Evolutionary conservation across 352 stramenopile genomes (phyloP).

Genomic region (Globisporangium takayamanum): DNA sequence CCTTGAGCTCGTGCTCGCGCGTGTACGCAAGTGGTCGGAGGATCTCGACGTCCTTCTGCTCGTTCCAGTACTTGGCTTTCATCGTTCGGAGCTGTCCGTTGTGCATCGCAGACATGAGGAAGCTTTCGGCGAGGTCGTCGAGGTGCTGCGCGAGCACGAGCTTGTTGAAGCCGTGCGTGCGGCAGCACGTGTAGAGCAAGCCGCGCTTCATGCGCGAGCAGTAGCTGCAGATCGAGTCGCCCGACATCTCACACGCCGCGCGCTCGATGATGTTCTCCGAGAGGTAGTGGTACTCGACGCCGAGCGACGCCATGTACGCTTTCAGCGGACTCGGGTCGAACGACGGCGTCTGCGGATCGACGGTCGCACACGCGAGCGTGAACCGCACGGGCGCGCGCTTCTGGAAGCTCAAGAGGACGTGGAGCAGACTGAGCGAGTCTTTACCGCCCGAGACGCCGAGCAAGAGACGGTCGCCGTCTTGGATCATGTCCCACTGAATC

Average conservation of each 20-base stretch:
- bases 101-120: constrained; percentile 98
- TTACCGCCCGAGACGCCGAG: constrained; percentile 96
- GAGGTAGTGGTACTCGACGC: constrained; percentile 94
- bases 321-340: constrained; percentile 97
- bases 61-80: constrained; percentile 98
- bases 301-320: constrained; percentile 92
- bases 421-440: constrained; percentile 95
- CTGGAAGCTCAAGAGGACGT: constrained; percentile 93
- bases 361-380: constrained; percentile 92
- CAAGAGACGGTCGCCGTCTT: constrained; percentile 92
- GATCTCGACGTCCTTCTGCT: constrained; percentile 91
- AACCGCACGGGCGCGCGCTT: constrained; percentile 92
- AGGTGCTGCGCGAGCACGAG: constrained; percentile 95
- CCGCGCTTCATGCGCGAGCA: constrained; percentile 97
- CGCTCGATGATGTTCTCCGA: constrained; percentile 90
- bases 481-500: constrained; percentile 94
- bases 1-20: constrained; percentile 91
- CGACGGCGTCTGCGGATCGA: constrained; percentile 95
- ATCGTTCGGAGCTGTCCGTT: constrained; percentile 98
- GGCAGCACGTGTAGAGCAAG: constrained; percentile 94
- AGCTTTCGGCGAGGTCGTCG: constrained; percentile 96
- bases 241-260: constrained; percentile 81
- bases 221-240: constrained; percentile 93
- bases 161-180: constrained; percentile 92
- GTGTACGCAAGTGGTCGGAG: constrained; percentile 96